These are phyloP conservation scores for Lolium multiflorum DNA, from an alignment of 176 grass and related monocot species.

Conservation along the genomic window DNA sequence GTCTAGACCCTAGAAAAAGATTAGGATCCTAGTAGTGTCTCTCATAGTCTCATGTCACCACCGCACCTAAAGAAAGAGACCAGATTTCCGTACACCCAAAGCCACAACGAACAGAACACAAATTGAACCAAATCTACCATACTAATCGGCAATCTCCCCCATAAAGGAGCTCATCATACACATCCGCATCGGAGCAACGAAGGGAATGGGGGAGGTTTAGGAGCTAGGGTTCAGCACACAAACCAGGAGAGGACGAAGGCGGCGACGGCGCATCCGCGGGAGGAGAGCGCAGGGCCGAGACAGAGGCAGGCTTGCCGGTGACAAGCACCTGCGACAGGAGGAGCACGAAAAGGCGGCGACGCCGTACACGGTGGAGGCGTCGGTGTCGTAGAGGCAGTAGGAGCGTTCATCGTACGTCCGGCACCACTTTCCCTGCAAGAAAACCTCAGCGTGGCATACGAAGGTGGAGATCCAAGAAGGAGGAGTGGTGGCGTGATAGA, in stretches of 20 bases:
- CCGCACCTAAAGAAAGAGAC: background rate
- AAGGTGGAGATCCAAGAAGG: background rate
- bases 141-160: background rate
- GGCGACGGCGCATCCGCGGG: constrained; percentile 61
- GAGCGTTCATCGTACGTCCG: constrained; percentile 82
- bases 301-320: constrained; percentile 75
- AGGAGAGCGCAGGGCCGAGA: constrained; percentile 57
- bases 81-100: constrained; percentile 17
- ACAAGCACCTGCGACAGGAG: constrained; percentile 65
- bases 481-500: background rate
- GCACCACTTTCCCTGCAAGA: constrained; percentile 76
- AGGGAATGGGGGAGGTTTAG: background rate
- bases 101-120: background rate
- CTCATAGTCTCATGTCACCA: background rate
- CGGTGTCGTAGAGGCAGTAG: constrained; percentile 82
- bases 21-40: no score
- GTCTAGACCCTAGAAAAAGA: background rate
- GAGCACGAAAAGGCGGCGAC: constrained; percentile 82
- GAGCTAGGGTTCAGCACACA: constrained; percentile 37
- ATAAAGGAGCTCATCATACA: background rate
- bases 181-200: background rate
- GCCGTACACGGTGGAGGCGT: constrained; percentile 89
- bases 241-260: constrained; percentile 81
- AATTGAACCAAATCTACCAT: constrained; percentile 1
- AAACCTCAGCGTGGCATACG: background rate